Evolutionary conservation across 2,329 filamentous ascomycete genomes (phyloP), one percentile per base, ranked within the genome.

Genomic region (Xylariales sp.): DNA sequence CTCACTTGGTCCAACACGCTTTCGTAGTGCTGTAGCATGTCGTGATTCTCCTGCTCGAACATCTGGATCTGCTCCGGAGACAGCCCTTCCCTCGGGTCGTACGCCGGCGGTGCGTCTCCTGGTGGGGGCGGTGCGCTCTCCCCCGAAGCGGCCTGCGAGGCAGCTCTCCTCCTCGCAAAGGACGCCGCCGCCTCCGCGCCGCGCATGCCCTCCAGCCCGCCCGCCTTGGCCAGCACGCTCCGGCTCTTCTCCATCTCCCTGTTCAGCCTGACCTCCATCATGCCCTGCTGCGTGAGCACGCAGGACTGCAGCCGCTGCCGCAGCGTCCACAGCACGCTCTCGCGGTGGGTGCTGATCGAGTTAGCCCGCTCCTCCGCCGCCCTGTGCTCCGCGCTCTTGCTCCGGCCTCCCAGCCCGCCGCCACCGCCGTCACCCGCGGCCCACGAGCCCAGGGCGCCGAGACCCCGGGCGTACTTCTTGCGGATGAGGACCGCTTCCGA

Each of bases 1-100:
- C 85, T 86, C 49, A 97, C 88, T 74, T 97, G 93, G 61, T 90
- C 85, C 58, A 97, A 69, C n/a, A 87, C 89, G 64, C 85, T 88
- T 62, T 96, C 88, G 61, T 94, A 95, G 62, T 95, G 87, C 61
- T 85, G 86, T 51, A 97, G 73, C 82, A 98, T 89, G 46, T 88
- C 83, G 61, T 89, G 83, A 57, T 97, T 96, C 56, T 94, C 90
- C 62, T 88, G 78, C 50, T 91, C 90, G 65, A 98, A 97, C 57
- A 95, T 77, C 60, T 96, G 91, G 37, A 93, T 69, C 62, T 97
- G 91, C 56, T 96, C 89, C 16, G 81, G 73, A 14, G 85, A 88
- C 44, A 96, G 67, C 45, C 81, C 76, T 29, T 78, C 63, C 35
- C 45, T 40, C 8, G 47, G 46, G 18, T 50, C 41, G 19, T 54